Base-by-base conservation (phyloP, 176 grass and related monocot genomes). In the Paspalum notatum region DNA sequence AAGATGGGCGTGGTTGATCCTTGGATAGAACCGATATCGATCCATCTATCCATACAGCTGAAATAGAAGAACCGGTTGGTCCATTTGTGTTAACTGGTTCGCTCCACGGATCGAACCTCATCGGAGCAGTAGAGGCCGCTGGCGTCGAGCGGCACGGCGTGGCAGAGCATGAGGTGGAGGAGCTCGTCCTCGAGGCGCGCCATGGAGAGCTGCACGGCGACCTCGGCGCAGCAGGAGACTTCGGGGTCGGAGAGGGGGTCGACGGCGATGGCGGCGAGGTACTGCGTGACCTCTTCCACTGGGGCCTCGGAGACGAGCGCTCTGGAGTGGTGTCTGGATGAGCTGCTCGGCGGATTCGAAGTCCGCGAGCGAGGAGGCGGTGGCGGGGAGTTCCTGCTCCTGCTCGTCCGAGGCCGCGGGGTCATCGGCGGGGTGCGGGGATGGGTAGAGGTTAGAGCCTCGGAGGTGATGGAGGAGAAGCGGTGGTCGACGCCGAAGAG, bases 401-500 rank as follows among this genome's bases (percentile, higher is more conserved):
- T 26, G 21, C 13, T 70, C 67, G 15, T 4, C 68, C 3, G 67
- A 3, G 22, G 7, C 11, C 5, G n/a, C n/a, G n/a, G 56, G 21
- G 66, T 9, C n/a, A n/a, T n/a, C 27, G 6, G 47, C 39, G 22
- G 71, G 75, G 53, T 51, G 41, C 8, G 76, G 63, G 6, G 88
- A 93, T 8, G 83, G 81, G 75, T 75, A 86, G 85, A 87, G 75
- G 61, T n/a, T n/a, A n/a, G n/a, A n/a, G n/a, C n/a, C n/a, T 89
- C 80, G 66, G 90, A 66, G 72, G 90, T 88, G 50, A 97, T 87
- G 66, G 85, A 87, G 49, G 94, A 97, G 43, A 97, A 76, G 66
- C 91, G 94, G 83, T 95, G 90, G 82, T 99, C 96, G 75, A 99
- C 95, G 6, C 96, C 90, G 5, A 92, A 99, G 51, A 99, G 87